phyloP scores from a whole-genome alignment of 768 basidiomycete genomes.

The Mycena capillaripes region DNA sequence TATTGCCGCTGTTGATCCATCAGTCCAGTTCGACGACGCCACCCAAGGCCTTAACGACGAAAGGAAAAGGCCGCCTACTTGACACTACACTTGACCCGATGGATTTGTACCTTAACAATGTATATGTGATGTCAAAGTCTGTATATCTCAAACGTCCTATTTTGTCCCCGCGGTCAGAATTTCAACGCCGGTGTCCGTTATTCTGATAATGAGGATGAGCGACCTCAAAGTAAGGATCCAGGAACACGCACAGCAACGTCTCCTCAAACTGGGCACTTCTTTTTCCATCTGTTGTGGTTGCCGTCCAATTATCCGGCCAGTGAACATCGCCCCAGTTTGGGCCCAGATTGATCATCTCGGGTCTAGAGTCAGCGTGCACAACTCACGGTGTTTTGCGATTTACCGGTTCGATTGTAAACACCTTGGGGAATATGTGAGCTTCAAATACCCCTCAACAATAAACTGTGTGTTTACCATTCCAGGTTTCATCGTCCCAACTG shows the following conservation, averaged over 20 bases:
- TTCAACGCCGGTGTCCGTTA: constrained; percentile 93
- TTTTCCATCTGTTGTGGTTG: constrained; percentile 92
- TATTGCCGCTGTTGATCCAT: constrained; percentile 70
- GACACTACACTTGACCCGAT: constrained; percentile 8
- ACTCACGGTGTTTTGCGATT: constrained; percentile 35
- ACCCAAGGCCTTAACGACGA: constrained; percentile 81
- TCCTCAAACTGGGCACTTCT: constrained; percentile 98
- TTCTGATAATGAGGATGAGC: constrained; percentile 57
- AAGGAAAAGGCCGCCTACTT: constrained; percentile 43
- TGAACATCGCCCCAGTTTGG: constrained; percentile 81
- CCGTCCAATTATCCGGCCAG: constrained; percentile 98
- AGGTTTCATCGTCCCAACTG: constrained; percentile 91
- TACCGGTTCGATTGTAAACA: constrained; percentile 88
- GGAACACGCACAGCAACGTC: constrained; percentile 88
- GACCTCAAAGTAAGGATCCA: background rate
- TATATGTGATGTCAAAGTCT: background rate
- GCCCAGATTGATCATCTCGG: constrained; percentile 94
- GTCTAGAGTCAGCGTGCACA: constrained; percentile 30
- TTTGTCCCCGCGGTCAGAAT: constrained; percentile 76
- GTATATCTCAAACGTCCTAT: background rate
- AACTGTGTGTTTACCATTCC: constrained; percentile 78
- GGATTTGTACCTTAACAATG: no score
- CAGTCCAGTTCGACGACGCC: constrained; percentile 71
- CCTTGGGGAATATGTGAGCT: constrained; percentile 46
- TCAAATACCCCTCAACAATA: constrained; percentile 3